A percentile compares a stretch with the other conserved stretches of the same genome.
phyloP scores from a whole-genome alignment of 768 basidiomycete species.

The Chiua virens region DNA sequence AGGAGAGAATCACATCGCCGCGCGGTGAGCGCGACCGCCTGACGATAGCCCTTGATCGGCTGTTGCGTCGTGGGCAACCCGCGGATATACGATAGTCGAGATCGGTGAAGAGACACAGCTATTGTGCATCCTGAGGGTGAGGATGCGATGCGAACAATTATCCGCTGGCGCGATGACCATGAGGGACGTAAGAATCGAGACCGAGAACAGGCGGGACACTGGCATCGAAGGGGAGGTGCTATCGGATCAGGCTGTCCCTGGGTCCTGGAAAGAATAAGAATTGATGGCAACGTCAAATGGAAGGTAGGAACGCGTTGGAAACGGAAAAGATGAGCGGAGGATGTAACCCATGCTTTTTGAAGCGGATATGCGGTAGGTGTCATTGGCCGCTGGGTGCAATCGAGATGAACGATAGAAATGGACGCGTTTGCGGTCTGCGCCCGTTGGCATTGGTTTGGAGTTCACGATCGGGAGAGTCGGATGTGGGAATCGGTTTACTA shows the following conservation, averaged over 20 bases:
- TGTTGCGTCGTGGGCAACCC: not conserved
- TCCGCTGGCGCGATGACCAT: not conserved
- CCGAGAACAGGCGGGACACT: constrained; percentile 1
- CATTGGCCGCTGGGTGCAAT: not conserved
- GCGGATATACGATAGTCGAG: constrained; percentile 8
- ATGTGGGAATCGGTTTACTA: not conserved
- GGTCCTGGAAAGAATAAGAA: not conserved
- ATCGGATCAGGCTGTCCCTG: not conserved
- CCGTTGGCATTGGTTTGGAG: not conserved
- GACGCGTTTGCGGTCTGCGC: constrained; percentile 10
- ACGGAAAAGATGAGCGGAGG: not conserved
- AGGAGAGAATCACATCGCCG: not conserved
- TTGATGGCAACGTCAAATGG: not conserved
- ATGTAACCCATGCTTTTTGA: constrained; percentile 2
- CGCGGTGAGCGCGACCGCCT: not conserved
- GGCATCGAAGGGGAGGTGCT: not conserved
- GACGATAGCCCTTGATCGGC: constrained; percentile 2
- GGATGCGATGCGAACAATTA: not conserved
- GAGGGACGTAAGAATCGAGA: constrained; percentile 13
- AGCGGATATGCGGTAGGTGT: constrained; percentile 1
- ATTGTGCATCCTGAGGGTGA: too few relatives aligned
- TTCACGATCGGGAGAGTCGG: too few relatives aligned
- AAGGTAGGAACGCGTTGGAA: not conserved
- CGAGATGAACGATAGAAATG: too few relatives aligned
- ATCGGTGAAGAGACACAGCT: constrained; percentile 5